Percentiles rank a stretch among this genome's conserved stretches.
Conservation (phyloP, 208 protist genomes). For the Endotrypanum monterogeii region DNA sequence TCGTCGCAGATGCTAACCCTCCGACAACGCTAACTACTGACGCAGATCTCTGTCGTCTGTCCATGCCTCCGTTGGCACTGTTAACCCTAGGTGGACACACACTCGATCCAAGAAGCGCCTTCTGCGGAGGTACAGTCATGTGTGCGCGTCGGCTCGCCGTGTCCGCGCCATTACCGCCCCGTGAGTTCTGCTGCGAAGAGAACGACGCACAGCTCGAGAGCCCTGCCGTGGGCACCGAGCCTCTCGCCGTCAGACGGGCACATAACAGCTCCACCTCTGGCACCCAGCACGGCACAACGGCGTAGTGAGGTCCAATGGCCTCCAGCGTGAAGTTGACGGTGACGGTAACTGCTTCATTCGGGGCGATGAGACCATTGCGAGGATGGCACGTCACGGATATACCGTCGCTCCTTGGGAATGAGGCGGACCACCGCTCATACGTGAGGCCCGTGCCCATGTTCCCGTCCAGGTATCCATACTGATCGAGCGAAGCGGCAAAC, state of each 20-base stretch:
- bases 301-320: slow-evolving; percentile 48
- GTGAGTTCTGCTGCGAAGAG: slow-evolving; percentile 1
- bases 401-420: slow-evolving; percentile 28
- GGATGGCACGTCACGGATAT: slow-evolving; percentile 68
- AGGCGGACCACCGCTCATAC: slow-evolving; percentile 35
- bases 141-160: background rate
- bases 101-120: background rate
- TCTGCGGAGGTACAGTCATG: background rate
- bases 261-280: slow-evolving; percentile 51
- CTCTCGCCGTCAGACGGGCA: slow-evolving; percentile 12
- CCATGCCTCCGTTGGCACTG: background rate
- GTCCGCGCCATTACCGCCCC: background rate
- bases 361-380: slow-evolving; percentile 57
- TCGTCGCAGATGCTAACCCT: background rate
- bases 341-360: slow-evolving; percentile 43
- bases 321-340: slow-evolving; percentile 69
- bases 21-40: background rate
- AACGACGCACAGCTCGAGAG: slow-evolving; percentile 10
- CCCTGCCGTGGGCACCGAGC: background rate
- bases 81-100: slow-evolving; percentile 2
- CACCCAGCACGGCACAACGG: slow-evolving; percentile 66
- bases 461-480: slow-evolving; percentile 1
- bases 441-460: slow-evolving; percentile 5
- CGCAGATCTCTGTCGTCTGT: background rate
- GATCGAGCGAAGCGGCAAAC: slow-evolving; percentile 25